A percentile compares a stretch with the other conserved stretches of the same genome.
phyloP scores from a whole-genome alignment of 2,329 filamentous ascomycete species.

The Fusarium sp. region DNA sequence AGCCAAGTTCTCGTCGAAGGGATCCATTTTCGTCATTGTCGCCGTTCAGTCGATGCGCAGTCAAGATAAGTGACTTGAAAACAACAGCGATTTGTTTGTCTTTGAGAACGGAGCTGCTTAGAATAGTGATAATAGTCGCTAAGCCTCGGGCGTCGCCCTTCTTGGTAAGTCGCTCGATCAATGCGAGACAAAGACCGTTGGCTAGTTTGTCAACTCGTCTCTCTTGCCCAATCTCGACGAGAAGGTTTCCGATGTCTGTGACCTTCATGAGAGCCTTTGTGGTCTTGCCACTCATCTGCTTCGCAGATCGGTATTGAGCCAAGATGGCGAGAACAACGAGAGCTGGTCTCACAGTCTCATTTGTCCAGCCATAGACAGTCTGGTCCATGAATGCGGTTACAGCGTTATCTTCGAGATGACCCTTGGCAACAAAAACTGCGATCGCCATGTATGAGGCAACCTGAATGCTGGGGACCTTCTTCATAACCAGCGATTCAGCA shows the following conservation, averaged over 20 bases:
- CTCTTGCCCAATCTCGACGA: conserved; percentile 72
- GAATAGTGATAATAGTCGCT: conserved; percentile 69
- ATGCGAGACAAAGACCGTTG: conserved; percentile 76
- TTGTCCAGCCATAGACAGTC: conserved; percentile 80
- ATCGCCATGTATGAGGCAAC: conserved; percentile 93
- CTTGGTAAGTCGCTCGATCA: conserved; percentile 71
- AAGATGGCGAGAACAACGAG: conserved; percentile 85
- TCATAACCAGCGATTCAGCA: conserved; percentile 80
- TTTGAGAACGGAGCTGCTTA: conserved; percentile 70
- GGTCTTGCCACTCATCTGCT: conserved; percentile 76
- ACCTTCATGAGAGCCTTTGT: conserved; percentile 76
- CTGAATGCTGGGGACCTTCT: conserved; percentile 81
- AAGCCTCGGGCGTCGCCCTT: conserved; percentile 69
- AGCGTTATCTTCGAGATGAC: conserved; percentile 79
- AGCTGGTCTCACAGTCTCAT: conserved; percentile 77
- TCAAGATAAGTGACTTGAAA: conserved; percentile 73
- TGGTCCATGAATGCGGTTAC: conserved; percentile 93
- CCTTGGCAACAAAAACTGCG: conserved; percentile 86
- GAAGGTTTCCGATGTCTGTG: conserved; percentile 67
- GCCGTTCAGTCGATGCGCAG: conserved; percentile 68
- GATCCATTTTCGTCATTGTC: conserved; percentile 65
- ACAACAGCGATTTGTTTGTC: conserved; percentile 73
- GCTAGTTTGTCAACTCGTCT: conserved; percentile 78
- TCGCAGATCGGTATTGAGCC: conserved; percentile 80
- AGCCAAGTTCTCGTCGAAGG: conserved; percentile 72